A percentile compares a stretch with the other conserved stretches of the same genome.
Evolutionary conservation across 169 alveolate species (phyloP).

Genomic region (Miamiensis avidus): DNA sequence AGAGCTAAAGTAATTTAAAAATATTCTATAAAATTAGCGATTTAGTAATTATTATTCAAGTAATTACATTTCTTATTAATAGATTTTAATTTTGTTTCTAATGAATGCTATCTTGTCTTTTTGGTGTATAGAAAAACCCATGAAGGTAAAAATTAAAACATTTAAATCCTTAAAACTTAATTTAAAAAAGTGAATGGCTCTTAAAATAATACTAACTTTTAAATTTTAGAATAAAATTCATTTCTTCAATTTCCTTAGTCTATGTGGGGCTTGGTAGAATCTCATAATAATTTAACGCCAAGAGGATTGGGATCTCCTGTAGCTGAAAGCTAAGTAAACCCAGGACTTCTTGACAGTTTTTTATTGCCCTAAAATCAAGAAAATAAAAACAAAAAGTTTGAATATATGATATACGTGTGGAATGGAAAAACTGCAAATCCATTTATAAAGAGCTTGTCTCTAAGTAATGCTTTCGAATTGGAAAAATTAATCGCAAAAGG

Average conservation of each 20-base stretch:
- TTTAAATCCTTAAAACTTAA: not conserved
- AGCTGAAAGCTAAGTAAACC: slow-evolving; percentile 17
- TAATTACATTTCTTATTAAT: not conserved
- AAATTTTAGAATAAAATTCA: slow-evolving; percentile 23
- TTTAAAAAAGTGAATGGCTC: not conserved
- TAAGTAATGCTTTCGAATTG: slow-evolving; percentile 63
- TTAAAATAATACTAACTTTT: not conserved
- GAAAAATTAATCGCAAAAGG: slow-evolving; percentile 58
- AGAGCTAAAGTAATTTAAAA: slow-evolving; percentile 2
- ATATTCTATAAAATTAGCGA: not conserved
- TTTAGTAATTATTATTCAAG: not conserved
- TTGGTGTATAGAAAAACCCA: slow-evolving; percentile 54
- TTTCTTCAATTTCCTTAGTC: slow-evolving; percentile 59
- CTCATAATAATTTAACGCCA: slow-evolving; percentile 71
- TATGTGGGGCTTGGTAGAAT: slow-evolving; percentile 71
- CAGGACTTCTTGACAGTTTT: slow-evolving; percentile 57
- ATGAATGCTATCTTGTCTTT: slow-evolving; percentile 66
- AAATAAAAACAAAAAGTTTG: slow-evolving; percentile 7
- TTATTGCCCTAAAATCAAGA: slow-evolving; percentile 56
- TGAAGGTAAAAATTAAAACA: slow-evolving; percentile 39
- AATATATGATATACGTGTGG: slow-evolving; percentile 76
- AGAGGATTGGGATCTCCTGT: slow-evolving; percentile 62
- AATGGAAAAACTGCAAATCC: slow-evolving; percentile 71
- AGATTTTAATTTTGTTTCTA: slow-evolving; percentile 58
- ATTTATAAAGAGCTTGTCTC: slow-evolving; percentile 60